Base-by-base conservation (phyloP, 345 rosid genomes). In the Punica granatum region DNA sequence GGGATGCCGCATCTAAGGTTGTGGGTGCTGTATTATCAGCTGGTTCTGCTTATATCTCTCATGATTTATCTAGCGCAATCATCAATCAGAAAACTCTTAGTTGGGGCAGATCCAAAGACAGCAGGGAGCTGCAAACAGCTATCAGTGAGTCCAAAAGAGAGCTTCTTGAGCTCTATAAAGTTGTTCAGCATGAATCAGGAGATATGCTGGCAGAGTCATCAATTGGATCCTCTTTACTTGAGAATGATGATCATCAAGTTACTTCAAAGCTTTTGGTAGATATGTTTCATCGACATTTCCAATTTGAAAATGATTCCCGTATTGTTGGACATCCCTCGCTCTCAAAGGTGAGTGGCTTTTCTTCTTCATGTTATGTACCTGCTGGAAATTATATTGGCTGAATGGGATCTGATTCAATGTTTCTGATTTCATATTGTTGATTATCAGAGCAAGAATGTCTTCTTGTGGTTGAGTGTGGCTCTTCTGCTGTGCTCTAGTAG, bases 401-500 rank as follows among this genome's bases (percentile, higher is more conserved):
- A 6, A 25, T 58, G 13, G 39, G 35, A 54, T 35, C 66, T 41
- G 16, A 60, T 65, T 49, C 46, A 54, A 73, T 67, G 58, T 75
- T 44, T 63, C 70, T 76, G 48, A 21, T 62, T 64, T 72, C n/a
- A 65, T 25, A 61, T 75, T 74, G 78, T 78, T 78, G 63, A 68
- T 75, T 71, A 72, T 72, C 92, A 93, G 98, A 88, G 79, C 73
- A 76, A 82, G 65, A 77, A 80, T 75, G 77, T 77, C 85, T 85
- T 88, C 74, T 69, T 89, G 75, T 86, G 94, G 70, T 74, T 90
- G 82, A 80, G 92, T 58, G 58, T 87, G 75, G 83, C 94, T 53
- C 81, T 84, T 78, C 75, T 93, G 43, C 74, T 93, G 81, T 93
- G 97, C 85, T 87, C 92, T 81, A 78, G 90, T 76, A 78, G 78